Base-by-base conservation (phyloP, 2,329 filamentous ascomycete genomes). In the Clarireedia homoeocarpa region DNA sequence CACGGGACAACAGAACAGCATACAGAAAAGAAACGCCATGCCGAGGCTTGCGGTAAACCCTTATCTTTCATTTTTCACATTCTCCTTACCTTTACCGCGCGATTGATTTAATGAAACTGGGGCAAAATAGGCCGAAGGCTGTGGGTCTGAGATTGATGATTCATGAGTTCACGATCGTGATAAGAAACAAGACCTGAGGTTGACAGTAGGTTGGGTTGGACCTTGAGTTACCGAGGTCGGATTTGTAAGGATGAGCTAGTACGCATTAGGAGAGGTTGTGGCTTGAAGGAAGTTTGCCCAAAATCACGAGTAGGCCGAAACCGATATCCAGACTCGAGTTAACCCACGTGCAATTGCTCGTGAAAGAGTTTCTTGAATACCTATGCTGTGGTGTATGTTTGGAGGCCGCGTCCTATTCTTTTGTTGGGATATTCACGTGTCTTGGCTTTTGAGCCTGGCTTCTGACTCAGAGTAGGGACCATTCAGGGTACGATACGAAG, bases 21-120 rank as follows among this genome's bases (percentile, higher is more conserved):
- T 44, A 40, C 5, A 51, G 39, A 39, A 52, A 54, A 50, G n/a
- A 53, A 50, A 49, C 57, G 49, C 57, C 52, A 60, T 59, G 51
- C 64, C 64, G 60, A 63, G 63, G 64, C 55, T 56, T 57, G 57
- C 61, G 58, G 56, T 53, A 53, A 53, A 42, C 2, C 5, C n/a
- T 3, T 48, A 53, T 42, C 27, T 38, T 39, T 47, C 39, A 15
- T 24, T 40, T n/a, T 36, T 24, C 50, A 15, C 5, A 52, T 56
- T 26, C 39, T 51, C 57, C 57, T 53, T 47, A 48, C 17, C 30
- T 51, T 56, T 60, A 55, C 55, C 61, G 59, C 55, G 62, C 52
- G 58, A 48, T 48, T 53, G 20, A 38, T 44, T 47, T 47, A 23
- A 14, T 23, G 26, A 59, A 56, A 56, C 26, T 30, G 15, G 20